Percentiles rank a stretch among this genome's conserved stretches.
Conservation (phyloP, 176 grass and related monocot genomes). For the Poa annua region DNA sequence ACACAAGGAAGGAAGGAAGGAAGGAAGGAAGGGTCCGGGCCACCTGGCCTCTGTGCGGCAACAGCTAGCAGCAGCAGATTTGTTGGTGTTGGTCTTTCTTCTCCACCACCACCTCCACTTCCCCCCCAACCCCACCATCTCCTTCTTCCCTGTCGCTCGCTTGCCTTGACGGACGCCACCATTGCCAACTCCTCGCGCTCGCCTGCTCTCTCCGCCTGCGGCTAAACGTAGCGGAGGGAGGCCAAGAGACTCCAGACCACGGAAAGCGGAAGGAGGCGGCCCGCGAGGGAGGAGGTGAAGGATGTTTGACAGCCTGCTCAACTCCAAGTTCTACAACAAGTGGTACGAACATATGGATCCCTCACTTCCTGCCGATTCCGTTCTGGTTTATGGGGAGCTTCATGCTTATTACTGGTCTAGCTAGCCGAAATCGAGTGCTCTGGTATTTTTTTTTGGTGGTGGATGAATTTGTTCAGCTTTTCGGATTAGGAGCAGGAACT, state of each 20-base stretch:
- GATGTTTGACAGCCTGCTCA: slow-evolving; percentile 77
- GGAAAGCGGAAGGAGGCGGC: neutral
- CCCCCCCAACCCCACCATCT: slow-evolving; percentile 31
- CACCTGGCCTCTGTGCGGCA: slow-evolving; percentile 48
- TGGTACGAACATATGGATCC: slow-evolving; percentile 39
- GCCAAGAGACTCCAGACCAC: slow-evolving; percentile 2
- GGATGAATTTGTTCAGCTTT: slow-evolving; percentile 18
- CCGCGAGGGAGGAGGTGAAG: slow-evolving; percentile 10
- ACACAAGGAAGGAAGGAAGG: neutral
- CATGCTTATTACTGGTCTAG: too few relatives aligned
- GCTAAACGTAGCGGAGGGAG: slow-evolving; percentile 24
- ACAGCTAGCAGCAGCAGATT: slow-evolving; percentile 56
- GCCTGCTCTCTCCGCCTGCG: neutral
- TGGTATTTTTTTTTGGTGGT: neutral
- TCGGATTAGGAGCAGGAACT: neutral
- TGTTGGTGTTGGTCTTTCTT: slow-evolving; percentile 45
- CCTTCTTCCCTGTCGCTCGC: slow-evolving; percentile 51
- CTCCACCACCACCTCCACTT: slow-evolving; percentile 41
- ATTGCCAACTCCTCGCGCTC: slow-evolving; percentile 41
- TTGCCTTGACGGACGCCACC: slow-evolving; percentile 56
- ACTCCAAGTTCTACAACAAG: slow-evolving; percentile 87
- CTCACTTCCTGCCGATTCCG: neutral
- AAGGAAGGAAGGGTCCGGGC: neutral
- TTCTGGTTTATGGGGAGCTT: slow-evolving; percentile 23
- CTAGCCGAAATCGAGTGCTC: neutral